Base-by-base conservation (phyloP, 805 yeast species). In the Wickerhamiella alocasiicola region DNA sequence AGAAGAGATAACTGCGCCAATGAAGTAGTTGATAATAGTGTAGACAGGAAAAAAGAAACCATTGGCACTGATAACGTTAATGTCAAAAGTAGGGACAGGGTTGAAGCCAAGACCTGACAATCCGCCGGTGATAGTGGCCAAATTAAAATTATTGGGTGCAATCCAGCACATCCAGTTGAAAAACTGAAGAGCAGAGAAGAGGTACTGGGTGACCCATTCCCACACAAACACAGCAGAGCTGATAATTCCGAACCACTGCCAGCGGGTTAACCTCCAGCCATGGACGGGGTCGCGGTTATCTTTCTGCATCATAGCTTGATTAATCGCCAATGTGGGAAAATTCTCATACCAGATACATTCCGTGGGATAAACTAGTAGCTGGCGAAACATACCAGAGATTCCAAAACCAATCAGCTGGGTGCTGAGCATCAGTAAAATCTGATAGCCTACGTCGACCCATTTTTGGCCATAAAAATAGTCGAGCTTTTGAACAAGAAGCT, bases 141-240 rank as follows among this genome's bases (percentile, higher is more conserved):
- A 68, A 30, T 68, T 63, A 44, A 73, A 71, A 51, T 76, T 76
- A 46, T 74, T 55, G n/a, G 63, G 63, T 2, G 49, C 63, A 35
- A 72, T 72, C 79, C 80, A 74, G 20, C 60, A 66, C 52, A 72
- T 67, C 81, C 81, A 75, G 52, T 67, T 72, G 58, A 81, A 81
- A 48, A 66, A 67, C 1, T 76, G 67, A 37, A 80, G 65, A 2
- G 76, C 83, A 15, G 65, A 63, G 60, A 77, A 77, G 18, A 81
- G 61, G 54, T 65, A 78, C 36, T 74, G 78, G 6, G 88, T 85
- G 48, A 79, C 61, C 77, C 81, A 78, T 53, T 71, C 72, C 70
- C 76, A 78, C 5, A 65, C 44, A 49, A 77, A 76, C 31, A 68
- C 60, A 16, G 56, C 56, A 11, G 49, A 44, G 41, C 72, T 63